phyloP scores from a whole-genome alignment of 495 filamentous ascomycete genomes.

The Letharia columbiana region DNA sequence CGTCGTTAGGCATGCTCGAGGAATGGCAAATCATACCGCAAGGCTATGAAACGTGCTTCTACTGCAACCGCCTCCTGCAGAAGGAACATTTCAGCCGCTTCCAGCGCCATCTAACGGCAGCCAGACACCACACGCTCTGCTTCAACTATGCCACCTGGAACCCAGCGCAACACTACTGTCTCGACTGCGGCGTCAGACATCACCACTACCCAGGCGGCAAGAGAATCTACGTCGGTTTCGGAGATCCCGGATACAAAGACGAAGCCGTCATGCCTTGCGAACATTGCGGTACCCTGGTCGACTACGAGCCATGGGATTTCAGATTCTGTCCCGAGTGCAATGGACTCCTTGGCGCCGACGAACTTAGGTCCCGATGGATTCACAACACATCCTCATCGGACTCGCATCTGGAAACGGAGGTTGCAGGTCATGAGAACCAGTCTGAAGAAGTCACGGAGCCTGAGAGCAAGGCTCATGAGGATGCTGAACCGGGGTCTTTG shows the following conservation, averaged over 20 bases:
- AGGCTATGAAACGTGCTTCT: background rate
- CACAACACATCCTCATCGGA: too few species aligned
- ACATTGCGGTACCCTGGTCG: background rate
- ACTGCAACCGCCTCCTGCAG: background rate
- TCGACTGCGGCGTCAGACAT: background rate
- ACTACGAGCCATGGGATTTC: background rate
- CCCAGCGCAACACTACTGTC: background rate
- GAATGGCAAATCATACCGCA: slow-evolving; percentile 5
- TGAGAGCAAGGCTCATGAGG: too few species aligned
- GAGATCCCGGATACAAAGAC: background rate
- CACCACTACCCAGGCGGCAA: background rate
- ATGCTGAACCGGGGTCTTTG: too few species aligned
- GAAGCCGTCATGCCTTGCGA: background rate
- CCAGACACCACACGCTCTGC: background rate
- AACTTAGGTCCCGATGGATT: too few species aligned
- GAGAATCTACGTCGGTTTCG: background rate
- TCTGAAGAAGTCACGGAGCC: too few species aligned
- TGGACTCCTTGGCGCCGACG: background rate
- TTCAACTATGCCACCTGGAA: background rate
- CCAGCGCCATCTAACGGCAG: background rate
- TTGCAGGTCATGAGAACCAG: too few species aligned
- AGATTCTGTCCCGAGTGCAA: background rate
- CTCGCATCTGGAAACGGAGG: too few species aligned
- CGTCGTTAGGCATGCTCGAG: background rate
- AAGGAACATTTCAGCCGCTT: background rate